Evolutionary conservation across 2,329 filamentous ascomycete genomes (phyloP), one percentile per base, ranked within the genome.

Genomic region (Fusarium sp.): DNA sequence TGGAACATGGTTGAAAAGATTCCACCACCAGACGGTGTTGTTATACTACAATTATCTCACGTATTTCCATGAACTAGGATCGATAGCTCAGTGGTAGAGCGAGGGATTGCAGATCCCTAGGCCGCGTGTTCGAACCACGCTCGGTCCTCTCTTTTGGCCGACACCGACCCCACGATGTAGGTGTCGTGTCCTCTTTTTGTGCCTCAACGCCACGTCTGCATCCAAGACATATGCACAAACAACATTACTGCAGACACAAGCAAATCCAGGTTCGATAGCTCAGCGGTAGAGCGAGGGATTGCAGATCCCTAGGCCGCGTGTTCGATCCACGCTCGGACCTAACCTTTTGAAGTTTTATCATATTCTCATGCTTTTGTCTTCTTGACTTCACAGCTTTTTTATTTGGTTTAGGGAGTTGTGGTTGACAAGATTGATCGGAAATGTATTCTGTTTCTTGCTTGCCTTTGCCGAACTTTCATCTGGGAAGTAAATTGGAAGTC

Each of bases 241-340:
- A n/a, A n/a, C n/a, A n/a, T n/a, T n/a, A n/a, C n/a, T n/a, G n/a
- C n/a, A n/a, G n/a, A n/a, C n/a, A n/a, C n/a, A n/a, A n/a, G n/a
- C n/a, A n/a, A n/a, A n/a, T n/a, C n/a, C n/a, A 10, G 66, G 66
- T 69, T 68, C 65, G 66, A 68, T 68, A 68, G 66, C 66, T 68
- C 65, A 68, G 65, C 47, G 65, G 65, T 68, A 68, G 65, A 68
- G 65, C 65, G 65, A 57, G 65, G 44, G 65, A 68, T 68, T 68
- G 65, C 65, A 68, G 65, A 68, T 68, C 65, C 47, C 52, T 62
- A 68, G 65, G 65, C 28, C 65, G 56, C 65, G 65, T 69, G 65
- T 68, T 68, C 66, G 65, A 68, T 62, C 65, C 66, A 69, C 66
- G 65, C 57, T 68, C 65, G 66, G 66, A 66, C 66, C 65, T 68